phyloP scores from a whole-genome alignment of 257 asterid genomes.

The Salvia miltiorrhiza region DNA sequence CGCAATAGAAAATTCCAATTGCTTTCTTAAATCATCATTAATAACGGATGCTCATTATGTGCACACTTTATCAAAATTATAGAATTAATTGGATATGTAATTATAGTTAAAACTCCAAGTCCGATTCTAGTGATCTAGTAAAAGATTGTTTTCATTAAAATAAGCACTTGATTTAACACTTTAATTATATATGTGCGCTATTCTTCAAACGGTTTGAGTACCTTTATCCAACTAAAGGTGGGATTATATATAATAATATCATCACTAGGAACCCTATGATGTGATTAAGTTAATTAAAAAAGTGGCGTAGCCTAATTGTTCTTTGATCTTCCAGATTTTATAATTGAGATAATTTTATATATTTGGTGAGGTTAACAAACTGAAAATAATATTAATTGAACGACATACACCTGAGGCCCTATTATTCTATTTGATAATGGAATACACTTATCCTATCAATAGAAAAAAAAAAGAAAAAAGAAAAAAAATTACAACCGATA shows the following conservation, averaged over 20 bases:
- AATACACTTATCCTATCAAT: slow-evolving; percentile 14
- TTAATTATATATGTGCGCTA: slow-evolving; percentile 25
- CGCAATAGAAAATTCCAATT: not conserved
- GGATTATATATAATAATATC: slow-evolving; percentile 25
- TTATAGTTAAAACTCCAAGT: slow-evolving; percentile 15
- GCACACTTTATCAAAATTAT: not conserved
- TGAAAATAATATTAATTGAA: not conserved
- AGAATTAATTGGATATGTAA: slow-evolving; percentile 9
- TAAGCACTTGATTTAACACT: slow-evolving; percentile 21
- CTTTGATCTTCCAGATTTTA: not conserved
- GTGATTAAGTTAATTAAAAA: slow-evolving; percentile 21
- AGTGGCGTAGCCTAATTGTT: slow-evolving; percentile 20
- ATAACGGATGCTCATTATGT: not conserved
- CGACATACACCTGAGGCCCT: not conserved
- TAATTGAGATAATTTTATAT: not conserved
- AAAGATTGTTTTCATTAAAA: slow-evolving; percentile 18
- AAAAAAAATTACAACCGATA: not conserved
- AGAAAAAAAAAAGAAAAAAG: not conserved
- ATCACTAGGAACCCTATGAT: slow-evolving; percentile 27
- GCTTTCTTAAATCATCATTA: slow-evolving; percentile 13
- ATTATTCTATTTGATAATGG: not conserved
- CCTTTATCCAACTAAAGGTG: slow-evolving; percentile 19
- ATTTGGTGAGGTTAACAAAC: not conserved
- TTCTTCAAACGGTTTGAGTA: slow-evolving; percentile 18
- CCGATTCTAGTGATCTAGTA: slow-evolving; percentile 25